Evolutionary conservation across 1,284 basidiomycete genomes (phyloP).

Genomic region (Malassezia arunalokei): DNA sequence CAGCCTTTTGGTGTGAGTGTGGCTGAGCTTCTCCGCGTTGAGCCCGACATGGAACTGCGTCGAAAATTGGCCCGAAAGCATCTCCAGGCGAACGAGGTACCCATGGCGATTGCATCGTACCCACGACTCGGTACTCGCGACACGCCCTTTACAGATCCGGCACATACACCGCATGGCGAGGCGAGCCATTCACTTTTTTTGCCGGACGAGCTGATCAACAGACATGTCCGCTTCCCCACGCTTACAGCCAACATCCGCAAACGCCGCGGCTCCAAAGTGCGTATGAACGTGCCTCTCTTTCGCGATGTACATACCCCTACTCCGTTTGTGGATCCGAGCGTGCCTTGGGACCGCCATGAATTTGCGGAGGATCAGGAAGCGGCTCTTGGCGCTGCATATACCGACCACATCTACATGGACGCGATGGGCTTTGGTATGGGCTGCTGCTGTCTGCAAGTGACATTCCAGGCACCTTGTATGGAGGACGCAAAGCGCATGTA

Average conservation of each 20-base stretch:
- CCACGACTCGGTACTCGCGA: conserved; percentile 78
- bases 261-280: conserved; percentile 80
- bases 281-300: conserved; percentile 88
- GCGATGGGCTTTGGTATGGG: conserved; percentile 99
- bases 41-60: conserved; percentile 78
- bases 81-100: conserved; percentile 72
- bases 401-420: conserved; percentile 92
- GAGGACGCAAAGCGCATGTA: conserved; percentile 82
- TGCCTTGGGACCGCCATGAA: conserved; percentile 67
- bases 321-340: conserved; percentile 78
- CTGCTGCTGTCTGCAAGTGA: conserved; percentile 92
- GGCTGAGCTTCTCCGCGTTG: conserved; percentile 72
- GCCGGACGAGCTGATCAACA: conserved; percentile 89
- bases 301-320: conserved; percentile 73
- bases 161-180: conserved; percentile 56
- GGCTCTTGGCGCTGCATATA: conserved; percentile 65
- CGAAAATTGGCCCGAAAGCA: conserved; percentile 72
- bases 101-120: conserved; percentile 88
- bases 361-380: conserved; percentile 79
- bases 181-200: conserved; percentile 85
- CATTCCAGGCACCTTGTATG: conserved; percentile 91
- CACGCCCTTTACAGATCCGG: conserved; percentile 71
- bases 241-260: conserved; percentile 88
- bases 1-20: conserved; percentile 79
- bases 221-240: conserved; percentile 94